These are phyloP conservation scores for Psilocybe cubensis DNA, from an alignment of 768 basidiomycete genomes.

Conservation along the genomic window DNA sequence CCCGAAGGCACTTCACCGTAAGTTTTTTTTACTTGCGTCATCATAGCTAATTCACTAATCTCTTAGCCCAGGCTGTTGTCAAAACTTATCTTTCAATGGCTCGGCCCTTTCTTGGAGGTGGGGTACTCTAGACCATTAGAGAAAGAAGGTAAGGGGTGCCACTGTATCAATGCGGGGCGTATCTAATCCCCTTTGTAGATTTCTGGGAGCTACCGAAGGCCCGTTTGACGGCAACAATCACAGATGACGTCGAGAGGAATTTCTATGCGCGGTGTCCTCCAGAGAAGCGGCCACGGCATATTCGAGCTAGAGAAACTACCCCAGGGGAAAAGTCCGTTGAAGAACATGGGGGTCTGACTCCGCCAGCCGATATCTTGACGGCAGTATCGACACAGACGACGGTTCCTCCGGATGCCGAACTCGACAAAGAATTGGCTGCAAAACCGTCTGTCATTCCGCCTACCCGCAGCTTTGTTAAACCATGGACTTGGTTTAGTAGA, in stretches of 20 bases:
- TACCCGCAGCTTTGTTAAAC: background rate
- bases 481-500: constrained; percentile 7
- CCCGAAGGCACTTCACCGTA: constrained; percentile 45
- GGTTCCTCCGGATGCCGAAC: constrained; percentile 7
- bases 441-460: background rate
- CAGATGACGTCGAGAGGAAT: constrained; percentile 44
- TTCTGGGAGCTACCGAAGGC: constrained; percentile 52
- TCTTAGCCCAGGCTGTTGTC: constrained; percentile 45
- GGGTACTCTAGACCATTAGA: constrained; percentile 62
- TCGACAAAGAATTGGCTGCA: constrained; percentile 5
- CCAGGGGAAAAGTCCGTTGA: constrained; percentile 5
- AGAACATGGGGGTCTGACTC: background rate
- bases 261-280: constrained; percentile 58
- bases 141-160: constrained; percentile 47
- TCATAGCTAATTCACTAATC: background rate
- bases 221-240: constrained; percentile 39
- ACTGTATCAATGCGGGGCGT: constrained; percentile 8
- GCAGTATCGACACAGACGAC: constrained; percentile 15
- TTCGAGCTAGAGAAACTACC: constrained; percentile 19
- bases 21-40: no score
- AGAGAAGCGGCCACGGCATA: constrained; percentile 43
- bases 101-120: constrained; percentile 57
- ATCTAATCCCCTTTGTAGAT: constrained; percentile 40
- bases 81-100: constrained; percentile 53
- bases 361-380: constrained; percentile 7